These are phyloP conservation scores for Microascus cirrosus DNA, from an alignment of 2,329 filamentous ascomycete species.

Conservation along the genomic window DNA sequence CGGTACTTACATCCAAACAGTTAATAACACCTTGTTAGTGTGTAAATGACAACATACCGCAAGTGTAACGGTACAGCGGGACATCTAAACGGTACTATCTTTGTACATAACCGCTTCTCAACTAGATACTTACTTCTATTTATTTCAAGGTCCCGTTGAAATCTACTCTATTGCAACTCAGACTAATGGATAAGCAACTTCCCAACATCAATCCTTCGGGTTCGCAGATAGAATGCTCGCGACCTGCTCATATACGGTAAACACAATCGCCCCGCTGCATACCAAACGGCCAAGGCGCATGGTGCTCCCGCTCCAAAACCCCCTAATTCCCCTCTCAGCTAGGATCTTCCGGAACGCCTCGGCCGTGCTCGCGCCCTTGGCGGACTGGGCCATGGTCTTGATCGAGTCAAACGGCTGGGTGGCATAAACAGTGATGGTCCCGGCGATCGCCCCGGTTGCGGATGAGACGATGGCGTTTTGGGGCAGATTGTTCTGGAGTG, in stretches of 20 bases:
- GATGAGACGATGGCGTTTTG: conserved; percentile 35
- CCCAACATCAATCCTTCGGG: neutral
- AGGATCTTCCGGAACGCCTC: conserved; percentile 45
- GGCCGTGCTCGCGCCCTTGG: conserved; percentile 41
- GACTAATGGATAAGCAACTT: neutral
- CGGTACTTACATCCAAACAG: too few relatives aligned
- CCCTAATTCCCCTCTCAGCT: conserved; percentile 44
- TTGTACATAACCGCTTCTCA: too few relatives aligned
- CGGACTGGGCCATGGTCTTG: conserved; percentile 52
- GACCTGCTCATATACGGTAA: conserved; percentile 50
- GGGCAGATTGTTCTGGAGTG: conserved; percentile 2
- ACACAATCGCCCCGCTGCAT: conserved; percentile 55
- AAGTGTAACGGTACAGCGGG: too few relatives aligned
- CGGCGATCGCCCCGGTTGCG: conserved; percentile 48
- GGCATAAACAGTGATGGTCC: conserved; percentile 45
- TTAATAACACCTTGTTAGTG: too few relatives aligned
- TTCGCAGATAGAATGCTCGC: conserved; percentile 16
- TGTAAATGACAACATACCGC: too few relatives aligned
- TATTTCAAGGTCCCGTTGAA: neutral
- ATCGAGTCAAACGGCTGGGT: conserved; percentile 53
- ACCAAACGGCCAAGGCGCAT: conserved; percentile 56
- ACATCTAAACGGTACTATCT: too few relatives aligned
- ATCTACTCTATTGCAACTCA: neutral
- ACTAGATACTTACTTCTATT: too few relatives aligned
- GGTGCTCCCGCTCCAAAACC: conserved; percentile 56